Base-by-base conservation (phyloP, 2,329 filamentous ascomycete species). In the Balansia obtecta region DNA sequence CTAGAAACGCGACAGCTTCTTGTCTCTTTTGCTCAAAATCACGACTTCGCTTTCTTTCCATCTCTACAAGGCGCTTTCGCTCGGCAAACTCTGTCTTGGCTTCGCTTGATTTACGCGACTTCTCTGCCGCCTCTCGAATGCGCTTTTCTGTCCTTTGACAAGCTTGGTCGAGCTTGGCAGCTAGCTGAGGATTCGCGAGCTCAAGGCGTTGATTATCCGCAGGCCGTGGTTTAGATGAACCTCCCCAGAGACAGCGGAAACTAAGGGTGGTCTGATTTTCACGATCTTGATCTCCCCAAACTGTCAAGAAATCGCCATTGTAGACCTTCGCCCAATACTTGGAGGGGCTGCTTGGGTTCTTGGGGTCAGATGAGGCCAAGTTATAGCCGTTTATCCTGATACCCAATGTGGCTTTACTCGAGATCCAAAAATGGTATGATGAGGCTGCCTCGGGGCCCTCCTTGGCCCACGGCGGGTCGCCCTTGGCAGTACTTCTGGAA, bases 321-420 rank as follows among this genome's bases (percentile, higher is more conserved):
- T 88, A 79, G 13, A 96, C 65, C 50, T 81, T 79, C 27, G 85
- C 81, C 81, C 81, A 85, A 60, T 75, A 67, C 32, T 63, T 66
- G 45, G 77, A 87, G 1, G 80, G 68, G 0, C 74, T 71, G 27
- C 71, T 67, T 2, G 75, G 73, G 51, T 78, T 73, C 53, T 75
- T 75, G 9, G 71, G 62, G 38, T 81, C 72, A 39, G 77, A 69
- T 2, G 80, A 78, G 1, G 65, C 69, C 22, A 96, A 68, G 40
- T 73, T 71, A n/a, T 79, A 74, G 30, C 79, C 82, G 59, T 96
- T 96, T 61, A 97, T 74, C 56, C 72, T 76, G 54, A 96, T 87
- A 18, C 88, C 87, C 30, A 74, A 72, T 7, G 82, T 84, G 4
- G 87, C 85, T 58, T 89, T 88, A 3, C 88, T 94, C 1, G 85